A percentile compares a stretch with the other conserved stretches of the same genome.
Evolutionary conservation across 495 filamentous ascomycete species (phyloP).

Genomic region (Saxispiralis lemnorum): DNA sequence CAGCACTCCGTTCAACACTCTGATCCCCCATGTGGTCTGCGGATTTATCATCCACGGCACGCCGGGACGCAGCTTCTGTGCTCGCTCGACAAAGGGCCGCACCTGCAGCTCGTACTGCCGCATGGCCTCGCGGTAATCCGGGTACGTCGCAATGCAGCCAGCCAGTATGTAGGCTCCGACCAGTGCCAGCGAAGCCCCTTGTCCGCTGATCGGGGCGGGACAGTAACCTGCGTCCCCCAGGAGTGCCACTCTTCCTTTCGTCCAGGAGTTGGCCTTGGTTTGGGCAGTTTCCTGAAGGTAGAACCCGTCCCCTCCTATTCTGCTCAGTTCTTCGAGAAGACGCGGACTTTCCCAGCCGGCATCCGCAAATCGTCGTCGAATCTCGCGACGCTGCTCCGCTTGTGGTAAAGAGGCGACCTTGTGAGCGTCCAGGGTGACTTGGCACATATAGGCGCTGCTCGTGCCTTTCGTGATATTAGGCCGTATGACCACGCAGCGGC

Average conservation of each 20-base stretch:
- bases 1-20: background rate
- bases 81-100: constrained; percentile 4
- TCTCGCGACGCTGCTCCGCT: constrained; percentile 5
- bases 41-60: constrained; percentile 9
- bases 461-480: background rate
- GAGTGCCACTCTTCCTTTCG: constrained; percentile 18
- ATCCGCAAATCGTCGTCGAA: constrained; percentile 1
- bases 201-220: constrained; percentile 13
- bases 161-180: constrained; percentile 21
- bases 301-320: constrained; percentile 1
- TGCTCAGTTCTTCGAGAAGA: constrained; percentile 4
- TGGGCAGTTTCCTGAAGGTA: constrained; percentile 16
- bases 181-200: constrained; percentile 19
- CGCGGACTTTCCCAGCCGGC: constrained; percentile 7
- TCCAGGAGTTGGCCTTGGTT: constrained; percentile 9
- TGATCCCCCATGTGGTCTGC: constrained; percentile 2
- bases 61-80: constrained; percentile 8
- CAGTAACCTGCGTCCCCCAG: constrained; percentile 20
- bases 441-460: constrained; percentile 6
- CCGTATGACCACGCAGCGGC: background rate
- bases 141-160: constrained; percentile 16
- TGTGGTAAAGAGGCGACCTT: background rate
- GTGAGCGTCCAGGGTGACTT: background rate
- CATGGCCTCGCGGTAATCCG: constrained; percentile 3
- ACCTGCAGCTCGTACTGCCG: constrained; percentile 11